A percentile compares a stretch with the other conserved stretches of the same genome.
Conservation (phyloP, 2,329 filamentous ascomycete species). For the Colletotrichum sp. region DNA sequence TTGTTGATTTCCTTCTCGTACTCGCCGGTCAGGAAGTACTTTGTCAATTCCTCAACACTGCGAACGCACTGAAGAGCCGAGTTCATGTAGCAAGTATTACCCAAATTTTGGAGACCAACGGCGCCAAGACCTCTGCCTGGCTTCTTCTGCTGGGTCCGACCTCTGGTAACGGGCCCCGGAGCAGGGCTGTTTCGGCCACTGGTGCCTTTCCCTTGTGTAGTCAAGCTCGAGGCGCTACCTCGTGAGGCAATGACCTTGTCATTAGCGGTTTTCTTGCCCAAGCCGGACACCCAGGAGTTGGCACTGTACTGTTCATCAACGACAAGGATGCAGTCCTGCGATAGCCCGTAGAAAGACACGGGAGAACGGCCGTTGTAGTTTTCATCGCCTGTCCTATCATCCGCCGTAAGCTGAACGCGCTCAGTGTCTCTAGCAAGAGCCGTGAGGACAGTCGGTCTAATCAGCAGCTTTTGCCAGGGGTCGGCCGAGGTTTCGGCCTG, state of each 20-base stretch:
- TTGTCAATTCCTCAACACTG: slow-evolving; percentile 89
- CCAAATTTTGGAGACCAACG: slow-evolving; percentile 86
- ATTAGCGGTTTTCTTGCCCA: slow-evolving; percentile 30
- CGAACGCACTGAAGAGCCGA: slow-evolving; percentile 94
- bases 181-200: slow-evolving; percentile 75
- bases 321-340: slow-evolving; percentile 78
- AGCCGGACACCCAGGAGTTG: slow-evolving; percentile 62
- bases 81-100: slow-evolving; percentile 99
- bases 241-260: slow-evolving; percentile 41
- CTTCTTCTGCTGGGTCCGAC: slow-evolving; percentile 71
- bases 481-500: slow-evolving; percentile 28
- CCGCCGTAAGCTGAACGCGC: slow-evolving; percentile 23
- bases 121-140: slow-evolving; percentile 75
- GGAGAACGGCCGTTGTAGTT: slow-evolving; percentile 80
- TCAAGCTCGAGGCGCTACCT: slow-evolving; percentile 35
- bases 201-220: slow-evolving; percentile 44
- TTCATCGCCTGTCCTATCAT: slow-evolving; percentile 72
- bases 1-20: slow-evolving; percentile 84
- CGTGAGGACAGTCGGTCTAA: slow-evolving; percentile 60
- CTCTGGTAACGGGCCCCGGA: slow-evolving; percentile 70
- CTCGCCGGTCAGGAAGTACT: slow-evolving; percentile 82
- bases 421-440: slow-evolving; percentile 22
- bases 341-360: slow-evolving; percentile 70
- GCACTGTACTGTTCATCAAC: slow-evolving; percentile 77
- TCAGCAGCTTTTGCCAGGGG: slow-evolving; percentile 45